phyloP scores from a whole-genome alignment of 1,139 yeast species.

The Candida pseudoviswanathii region DNA sequence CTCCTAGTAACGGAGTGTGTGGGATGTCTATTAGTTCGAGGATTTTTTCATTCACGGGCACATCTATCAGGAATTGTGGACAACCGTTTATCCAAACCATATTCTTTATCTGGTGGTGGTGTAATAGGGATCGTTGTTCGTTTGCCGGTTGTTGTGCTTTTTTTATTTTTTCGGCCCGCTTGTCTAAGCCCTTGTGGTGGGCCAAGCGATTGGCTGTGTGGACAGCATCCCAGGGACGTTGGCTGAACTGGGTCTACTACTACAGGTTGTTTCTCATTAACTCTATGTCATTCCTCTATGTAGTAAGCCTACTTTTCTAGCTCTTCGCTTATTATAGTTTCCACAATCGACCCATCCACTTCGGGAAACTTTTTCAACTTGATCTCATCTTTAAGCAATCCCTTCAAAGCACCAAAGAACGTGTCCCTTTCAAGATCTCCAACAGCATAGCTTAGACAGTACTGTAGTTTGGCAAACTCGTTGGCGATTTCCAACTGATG shows the following conservation, averaged over 20 bases:
- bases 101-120: not conserved
- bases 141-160: not conserved
- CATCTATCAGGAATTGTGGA: constrained; percentile 35
- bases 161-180: not conserved
- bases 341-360: constrained; percentile 9
- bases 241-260: no score
- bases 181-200: no score
- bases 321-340: constrained; percentile 14
- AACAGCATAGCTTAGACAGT: constrained; percentile 16
- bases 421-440: constrained; percentile 4
- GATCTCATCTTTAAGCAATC: constrained; percentile 8
- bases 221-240: no score
- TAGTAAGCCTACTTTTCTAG: constrained; percentile 5
- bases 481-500: constrained; percentile 83
- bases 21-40: constrained; percentile 31
- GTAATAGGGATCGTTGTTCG: not conserved
- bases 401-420: constrained; percentile 6
- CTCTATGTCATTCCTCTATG: not conserved
- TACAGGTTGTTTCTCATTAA: not conserved
- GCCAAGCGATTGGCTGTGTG: no score
- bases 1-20: constrained; percentile 37
- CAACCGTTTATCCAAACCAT: constrained; percentile 27
- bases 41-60: constrained; percentile 24
- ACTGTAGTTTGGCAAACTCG: constrained; percentile 41
- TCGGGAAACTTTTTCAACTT: constrained; percentile 7